phyloP scores from a whole-genome alignment of 2,329 filamentous ascomycete species.

The Allantophomopsis lycopodina region DNA sequence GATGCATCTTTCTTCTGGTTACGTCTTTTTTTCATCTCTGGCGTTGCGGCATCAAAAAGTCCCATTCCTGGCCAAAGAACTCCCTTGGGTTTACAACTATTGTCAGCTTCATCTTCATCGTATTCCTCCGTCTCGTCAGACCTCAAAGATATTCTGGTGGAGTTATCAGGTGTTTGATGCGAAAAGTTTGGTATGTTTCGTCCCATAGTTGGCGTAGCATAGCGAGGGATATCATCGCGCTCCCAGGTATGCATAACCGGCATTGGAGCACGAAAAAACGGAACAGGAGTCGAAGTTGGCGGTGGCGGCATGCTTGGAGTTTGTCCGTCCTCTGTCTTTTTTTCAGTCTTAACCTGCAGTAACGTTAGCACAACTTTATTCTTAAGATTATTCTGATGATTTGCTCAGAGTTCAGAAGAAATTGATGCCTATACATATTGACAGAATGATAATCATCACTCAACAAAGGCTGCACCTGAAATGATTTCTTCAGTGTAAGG shows the following conservation, averaged over 20 bases:
- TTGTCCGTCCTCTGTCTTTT: no score
- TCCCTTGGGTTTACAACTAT: slow-evolving; percentile 41
- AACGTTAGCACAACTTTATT: no score
- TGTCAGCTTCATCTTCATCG: neutral
- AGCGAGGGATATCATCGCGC: slow-evolving; percentile 4
- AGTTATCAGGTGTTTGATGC: neutral
- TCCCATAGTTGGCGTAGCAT: slow-evolving; percentile 14
- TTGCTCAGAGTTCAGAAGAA: no score
- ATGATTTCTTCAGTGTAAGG: no score
- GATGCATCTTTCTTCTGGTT: slow-evolving; percentile 69
- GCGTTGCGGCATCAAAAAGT: slow-evolving; percentile 67
- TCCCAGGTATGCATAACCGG: slow-evolving; percentile 17
- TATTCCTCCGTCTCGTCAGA: slow-evolving; percentile 1
- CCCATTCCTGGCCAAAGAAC: slow-evolving; percentile 67
- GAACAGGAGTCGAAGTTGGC: slow-evolving; percentile 1
- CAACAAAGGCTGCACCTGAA: no score
- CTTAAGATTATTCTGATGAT: no score
- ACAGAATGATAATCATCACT: no score
- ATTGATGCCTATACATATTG: no score
- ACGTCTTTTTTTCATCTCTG: slow-evolving; percentile 57
- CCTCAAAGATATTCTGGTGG: neutral
- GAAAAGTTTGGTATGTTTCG: slow-evolving; percentile 12
- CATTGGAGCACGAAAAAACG: slow-evolving; percentile 14
- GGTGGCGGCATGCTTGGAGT: no score
- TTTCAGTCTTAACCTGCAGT: no score